Evolutionary conservation across 202 grass and related monocot genomes (phyloP), one percentile per base, ranked within the genome.

Genomic region (Schoenoplectus triqueter): DNA sequence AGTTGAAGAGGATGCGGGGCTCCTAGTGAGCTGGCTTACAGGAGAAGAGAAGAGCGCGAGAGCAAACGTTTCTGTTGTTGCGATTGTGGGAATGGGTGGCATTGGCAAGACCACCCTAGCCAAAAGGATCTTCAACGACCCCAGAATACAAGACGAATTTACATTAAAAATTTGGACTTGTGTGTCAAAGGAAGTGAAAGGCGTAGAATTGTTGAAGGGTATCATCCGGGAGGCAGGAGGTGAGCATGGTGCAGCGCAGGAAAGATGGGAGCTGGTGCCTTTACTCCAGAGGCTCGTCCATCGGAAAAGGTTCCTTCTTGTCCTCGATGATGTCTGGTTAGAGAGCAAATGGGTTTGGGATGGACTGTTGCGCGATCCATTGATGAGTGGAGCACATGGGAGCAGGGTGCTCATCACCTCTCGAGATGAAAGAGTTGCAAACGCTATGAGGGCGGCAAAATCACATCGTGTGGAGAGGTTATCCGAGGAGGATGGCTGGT

Each of bases 31-130:
- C 15, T 48, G 7, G 55, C 63, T 87, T 5, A 9, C 62, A 0
- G 66, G 55, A 10, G 6, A 21, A 64, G 18, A 64, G 62, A 64
- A 2, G 18, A 2, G 18, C 9, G 18, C 1, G 18, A 21, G 19
- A 2, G 7, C 3, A 64, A 64, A 9, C 6, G 6, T 50, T 64
- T 14, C 7, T 15, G 60, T 85, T 49, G 47, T n/a, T 19, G 64
- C 46, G 14, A 65, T 87, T 45, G 56, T 75, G 13, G 85, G 85
- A 7, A 75, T 69, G 50, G 79, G 63, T 4, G 86, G 81, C 0
- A 84, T 88, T 6, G 86, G 86, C 3, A 84, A 88, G 81, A 88
- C 81, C 2, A 88, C 62, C 13, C 64, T 88, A 65, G 86, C 86
- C 1, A 19, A 17, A 1, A 88, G 13, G 39, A 64, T 80, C 52